phyloP scores from a whole-genome alignment of 208 protist genomes.

The Jaenimonas drosophilae region DNA sequence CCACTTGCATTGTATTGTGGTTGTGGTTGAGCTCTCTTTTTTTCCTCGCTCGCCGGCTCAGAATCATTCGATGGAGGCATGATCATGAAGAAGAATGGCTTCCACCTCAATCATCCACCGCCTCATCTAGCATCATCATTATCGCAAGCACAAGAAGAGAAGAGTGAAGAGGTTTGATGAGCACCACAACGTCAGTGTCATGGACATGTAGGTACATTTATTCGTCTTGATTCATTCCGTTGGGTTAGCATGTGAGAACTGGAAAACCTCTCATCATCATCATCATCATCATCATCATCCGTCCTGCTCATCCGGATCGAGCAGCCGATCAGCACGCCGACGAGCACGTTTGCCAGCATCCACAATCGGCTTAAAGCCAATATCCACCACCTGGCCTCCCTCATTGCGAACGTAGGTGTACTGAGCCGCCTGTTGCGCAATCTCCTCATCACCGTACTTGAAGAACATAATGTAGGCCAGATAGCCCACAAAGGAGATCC shows the following conservation, averaged over 20 bases:
- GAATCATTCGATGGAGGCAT: too few relatives aligned
- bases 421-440: slow-evolving; percentile 51
- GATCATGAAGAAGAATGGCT: too few relatives aligned
- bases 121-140: too few relatives aligned
- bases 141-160: not conserved
- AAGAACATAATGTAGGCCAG: slow-evolving; percentile 72
- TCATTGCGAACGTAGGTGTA: slow-evolving; percentile 84
- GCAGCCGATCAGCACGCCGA: slow-evolving; percentile 37
- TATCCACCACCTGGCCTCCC: slow-evolving; percentile 67
- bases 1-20: too few relatives aligned
- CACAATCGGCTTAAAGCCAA: slow-evolving; percentile 77
- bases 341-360: slow-evolving; percentile 53
- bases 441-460: slow-evolving; percentile 58
- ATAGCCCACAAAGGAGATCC: slow-evolving; percentile 43
- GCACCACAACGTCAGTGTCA: too few relatives aligned
- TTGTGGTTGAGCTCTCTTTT: too few relatives aligned
- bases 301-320: slow-evolving; percentile 55
- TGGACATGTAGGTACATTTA: slow-evolving; percentile 1
- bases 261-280: too few relatives aligned
- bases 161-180: not conserved
- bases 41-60: too few relatives aligned
- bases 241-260: too few relatives aligned
- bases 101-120: too few relatives aligned
- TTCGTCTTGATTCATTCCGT: too few relatives aligned
- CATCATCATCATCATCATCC: too few relatives aligned